These are phyloP conservation scores for Lactifluus piperatus DNA, from an alignment of 768 basidiomycete species.

Conservation along the genomic window DNA sequence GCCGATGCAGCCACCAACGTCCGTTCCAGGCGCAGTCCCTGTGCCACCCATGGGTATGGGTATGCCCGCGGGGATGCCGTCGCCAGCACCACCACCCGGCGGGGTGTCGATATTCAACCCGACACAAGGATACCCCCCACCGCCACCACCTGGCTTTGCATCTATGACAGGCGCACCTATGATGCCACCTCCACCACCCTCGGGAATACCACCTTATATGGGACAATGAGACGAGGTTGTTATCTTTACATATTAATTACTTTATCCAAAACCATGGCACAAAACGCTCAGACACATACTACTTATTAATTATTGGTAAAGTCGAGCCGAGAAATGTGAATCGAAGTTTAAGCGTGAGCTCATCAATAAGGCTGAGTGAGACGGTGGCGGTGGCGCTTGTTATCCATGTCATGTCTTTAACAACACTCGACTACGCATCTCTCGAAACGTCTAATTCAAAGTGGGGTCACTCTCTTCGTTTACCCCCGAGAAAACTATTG, in stretches of 20 bases:
- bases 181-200: conserved; percentile 35
- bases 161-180: conserved; percentile 32
- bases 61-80: conserved; percentile 5
- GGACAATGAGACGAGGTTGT: background rate
- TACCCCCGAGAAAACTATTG: background rate
- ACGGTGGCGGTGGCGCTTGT: background rate
- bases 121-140: conserved; percentile 45
- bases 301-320: too few species aligned
- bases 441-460: conserved; percentile 7
- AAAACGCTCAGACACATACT: background rate
- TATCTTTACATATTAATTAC: conserved; percentile 5
- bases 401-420: background rate
- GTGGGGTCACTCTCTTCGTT: background rate
- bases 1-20: conserved; percentile 31
- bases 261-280: background rate
- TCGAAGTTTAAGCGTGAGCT: background rate
- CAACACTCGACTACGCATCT: conserved; percentile 6
- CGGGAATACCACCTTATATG: conserved; percentile 7
- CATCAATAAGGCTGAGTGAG: background rate
- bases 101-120: conserved; percentile 40
- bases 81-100: conserved; percentile 22
- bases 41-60: conserved; percentile 22
- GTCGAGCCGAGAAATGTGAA: background rate
- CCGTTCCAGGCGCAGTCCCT: conserved; percentile 34
- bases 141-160: conserved; percentile 59